phyloP scores from a whole-genome alignment of 495 filamentous ascomycete genomes.

The Talaromyces trachyspermus region DNA sequence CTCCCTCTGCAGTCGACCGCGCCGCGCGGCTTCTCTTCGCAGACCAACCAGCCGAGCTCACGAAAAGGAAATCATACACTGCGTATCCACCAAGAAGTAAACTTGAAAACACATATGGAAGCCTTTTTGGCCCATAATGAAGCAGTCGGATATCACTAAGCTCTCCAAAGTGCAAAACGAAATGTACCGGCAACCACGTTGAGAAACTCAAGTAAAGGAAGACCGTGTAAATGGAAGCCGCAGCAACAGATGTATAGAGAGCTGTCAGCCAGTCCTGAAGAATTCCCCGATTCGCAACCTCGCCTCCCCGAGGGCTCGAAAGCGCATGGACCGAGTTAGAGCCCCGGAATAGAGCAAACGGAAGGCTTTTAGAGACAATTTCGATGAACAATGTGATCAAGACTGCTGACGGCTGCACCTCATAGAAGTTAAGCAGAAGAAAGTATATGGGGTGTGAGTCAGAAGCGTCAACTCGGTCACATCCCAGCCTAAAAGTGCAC shows the following conservation, averaged over 20 bases:
- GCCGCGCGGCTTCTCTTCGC: conserved; percentile 23
- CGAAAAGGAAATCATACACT: conserved; percentile 67
- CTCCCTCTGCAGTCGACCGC: conserved; percentile 43
- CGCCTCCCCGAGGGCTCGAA: conserved; percentile 28
- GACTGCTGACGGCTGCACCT: conserved; percentile 49
- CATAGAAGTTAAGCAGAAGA: conserved; percentile 69
- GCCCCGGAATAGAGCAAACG: conserved; percentile 62
- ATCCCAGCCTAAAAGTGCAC: conserved; percentile 50
- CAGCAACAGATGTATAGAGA: conserved; percentile 54
- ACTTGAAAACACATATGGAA: conserved; percentile 40
- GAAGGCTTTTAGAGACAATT: conserved; percentile 55
- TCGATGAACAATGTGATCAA: conserved; percentile 54
- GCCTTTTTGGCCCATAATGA: conserved; percentile 45
- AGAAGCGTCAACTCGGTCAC: conserved; percentile 59
- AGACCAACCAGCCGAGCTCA: conserved; percentile 46
- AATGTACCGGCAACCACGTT: conserved; percentile 55
- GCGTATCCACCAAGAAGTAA: conserved; percentile 62
- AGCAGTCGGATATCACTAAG: conserved; percentile 57
- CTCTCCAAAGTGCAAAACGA: conserved; percentile 63
- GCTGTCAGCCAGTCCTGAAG: conserved; percentile 57
- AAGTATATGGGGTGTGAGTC: conserved; percentile 63
- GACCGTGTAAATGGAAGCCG: conserved; percentile 60
- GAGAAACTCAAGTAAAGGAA: conserved; percentile 55
- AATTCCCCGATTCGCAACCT: conserved; percentile 59
- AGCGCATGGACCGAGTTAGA: conserved; percentile 55